Evolutionary conservation across 1,284 basidiomycete species (phyloP), one percentile per base, ranked within the genome.

Genomic region (Quambalaria eucalypti): DNA sequence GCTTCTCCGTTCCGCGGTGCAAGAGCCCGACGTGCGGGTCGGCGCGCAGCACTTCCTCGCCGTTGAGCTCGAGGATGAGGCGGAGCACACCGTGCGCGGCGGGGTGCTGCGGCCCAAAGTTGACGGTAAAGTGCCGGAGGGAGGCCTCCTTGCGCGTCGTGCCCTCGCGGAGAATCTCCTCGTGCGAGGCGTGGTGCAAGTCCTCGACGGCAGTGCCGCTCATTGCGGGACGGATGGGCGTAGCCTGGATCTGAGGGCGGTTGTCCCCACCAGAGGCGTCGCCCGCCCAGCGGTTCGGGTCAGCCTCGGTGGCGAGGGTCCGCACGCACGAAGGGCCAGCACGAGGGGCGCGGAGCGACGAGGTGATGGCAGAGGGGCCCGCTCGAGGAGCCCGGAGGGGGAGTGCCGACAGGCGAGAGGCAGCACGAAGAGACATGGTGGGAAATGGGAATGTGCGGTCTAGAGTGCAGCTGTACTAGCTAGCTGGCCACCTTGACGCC

Each of bases 1-100:
- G 82, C 79, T 98, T 98, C 78, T 98, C 93, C 19, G 93, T 98
- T 36, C 92, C 93, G 71, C 95, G 85, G 78, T 98, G 93, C 58
- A 99, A 82, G 39, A 99, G 82, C 61, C 93, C 95, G 70, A 98
- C 86, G 73, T 98, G 93, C 26, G 87, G 90, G 38, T 66, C 65
- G 9, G 58, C 53, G 49, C 72, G 65, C 28, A 74, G 68, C 57
- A 78, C 73, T 61, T 81, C 80, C 67, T 99, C 93, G 64, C 93
- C 93, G 76, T 98, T 98, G 69, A 98, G 80, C 78, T 98, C 93
- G 61, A 99, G 81, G 76, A 99, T 98, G 78, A 99, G 83, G 65
- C 93, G 88, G 54, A 99, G 83, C 78, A 99, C 95, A 77, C 93
- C 93, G 78, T 99, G 93, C 29, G 93, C 93, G 59, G 93, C 95